Base-by-base conservation (phyloP, 106 monocot species). In the Narthecium ossifragum region DNA sequence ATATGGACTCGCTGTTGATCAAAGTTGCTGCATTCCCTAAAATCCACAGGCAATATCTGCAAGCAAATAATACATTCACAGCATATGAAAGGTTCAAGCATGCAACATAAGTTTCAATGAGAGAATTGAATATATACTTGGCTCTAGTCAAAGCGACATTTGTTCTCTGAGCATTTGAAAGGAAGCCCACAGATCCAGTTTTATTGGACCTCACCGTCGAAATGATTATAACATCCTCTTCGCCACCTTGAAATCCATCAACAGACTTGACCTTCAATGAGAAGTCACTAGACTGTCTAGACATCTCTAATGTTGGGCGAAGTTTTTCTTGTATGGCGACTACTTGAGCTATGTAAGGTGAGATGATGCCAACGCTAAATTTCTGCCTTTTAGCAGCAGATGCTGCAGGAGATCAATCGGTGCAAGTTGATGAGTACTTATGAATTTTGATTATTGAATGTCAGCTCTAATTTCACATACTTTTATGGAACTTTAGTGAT, bases 181-280 rank as follows among this genome's bases (percentile, higher is more conserved):
- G 67, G 45, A 83, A 83, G 15, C 83, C 83, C 21, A 78, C 40
- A 0, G 78, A 74, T 38, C 83, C 83, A 47, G 14, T 20, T 0
- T 0, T 28, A 32, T 83, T 83, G 29, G 74, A 83, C 28, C 83
- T 66, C 20, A 83, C 83, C 33, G 83, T 74, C 21, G 71, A 75
- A 13, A 84, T 23, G 23, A 84, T 79, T 8, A 84, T 72, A 31
- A 79, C 34, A 31, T 84, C 79, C 29, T 84, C 79, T 46, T 79
- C 79, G 11, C 84, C 60, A 18, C 84, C 79, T 68, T 75, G 84
- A 72, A 79, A 79, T 2, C 84, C 75, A 60, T 84, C 84, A 13
- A 79, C 63, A 3, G 71, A 79, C n/a, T 60, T 79, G 34, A 75
- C 67, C 38, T 68, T 71, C 23, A 78, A 66, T 26, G 56, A 11